Conservation (phyloP, 202 grass and related monocot genomes). For the Bolboschoenoplectus hybrid region DNA sequence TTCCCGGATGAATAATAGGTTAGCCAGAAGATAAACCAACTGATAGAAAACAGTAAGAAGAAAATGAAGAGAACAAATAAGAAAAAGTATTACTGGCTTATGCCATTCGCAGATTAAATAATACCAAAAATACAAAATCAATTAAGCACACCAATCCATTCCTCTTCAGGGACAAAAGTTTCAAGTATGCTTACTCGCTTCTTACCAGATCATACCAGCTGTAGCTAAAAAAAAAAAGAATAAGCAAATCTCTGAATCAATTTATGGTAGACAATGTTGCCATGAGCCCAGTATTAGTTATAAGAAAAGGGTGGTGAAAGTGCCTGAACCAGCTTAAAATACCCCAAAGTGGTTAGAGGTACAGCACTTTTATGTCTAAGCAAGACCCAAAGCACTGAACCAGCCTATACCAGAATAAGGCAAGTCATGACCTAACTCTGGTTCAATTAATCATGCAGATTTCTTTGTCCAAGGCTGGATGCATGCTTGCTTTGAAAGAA, state of each 20-base stretch:
- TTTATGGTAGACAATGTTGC: not conserved
- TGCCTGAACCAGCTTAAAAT: not conserved
- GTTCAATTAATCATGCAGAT: conserved; percentile 31
- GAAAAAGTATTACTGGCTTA: not conserved
- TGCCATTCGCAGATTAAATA: not conserved
- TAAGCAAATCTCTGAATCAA: not conserved
- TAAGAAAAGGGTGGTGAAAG: not conserved
- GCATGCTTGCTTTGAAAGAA: conserved; percentile 43
- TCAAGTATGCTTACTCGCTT: not conserved
- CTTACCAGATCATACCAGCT: not conserved
- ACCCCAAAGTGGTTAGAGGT: not conserved
- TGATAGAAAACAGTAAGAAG: not conserved
- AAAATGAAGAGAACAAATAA: not conserved
- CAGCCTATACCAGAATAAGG: not conserved
- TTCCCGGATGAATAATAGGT: not conserved
- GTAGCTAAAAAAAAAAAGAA: not conserved
- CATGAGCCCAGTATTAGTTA: not conserved
- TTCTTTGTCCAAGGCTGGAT: conserved; percentile 41
- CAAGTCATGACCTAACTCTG: conserved; percentile 18
- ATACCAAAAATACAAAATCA: not conserved
- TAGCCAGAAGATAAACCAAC: not conserved
- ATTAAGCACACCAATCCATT: not conserved
- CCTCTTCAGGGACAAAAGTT: not conserved
- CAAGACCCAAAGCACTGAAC: not conserved
- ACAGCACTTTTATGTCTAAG: not conserved